phyloP scores from a whole-genome alignment of 805 yeast genomes.

The Groenewaldozyma salmanticensis region DNA sequence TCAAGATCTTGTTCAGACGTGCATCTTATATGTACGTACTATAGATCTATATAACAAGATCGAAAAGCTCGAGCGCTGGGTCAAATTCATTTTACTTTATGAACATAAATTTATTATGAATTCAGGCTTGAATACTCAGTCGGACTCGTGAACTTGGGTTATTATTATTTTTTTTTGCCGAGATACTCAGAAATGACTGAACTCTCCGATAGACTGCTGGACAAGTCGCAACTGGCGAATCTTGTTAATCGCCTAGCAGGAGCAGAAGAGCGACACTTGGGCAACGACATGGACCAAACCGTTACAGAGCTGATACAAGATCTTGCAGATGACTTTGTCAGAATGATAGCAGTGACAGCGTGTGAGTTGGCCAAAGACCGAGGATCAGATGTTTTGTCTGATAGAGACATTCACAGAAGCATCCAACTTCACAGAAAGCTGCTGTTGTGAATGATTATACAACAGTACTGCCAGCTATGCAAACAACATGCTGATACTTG shows the following conservation, averaged over 20 bases:
- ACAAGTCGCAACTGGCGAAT: background rate
- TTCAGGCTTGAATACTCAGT: too few relatives aligned
- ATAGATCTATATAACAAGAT: too few relatives aligned
- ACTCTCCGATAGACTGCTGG: background rate
- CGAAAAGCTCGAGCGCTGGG: too few relatives aligned
- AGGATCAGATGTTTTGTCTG: background rate
- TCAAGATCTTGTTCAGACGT: too few relatives aligned
- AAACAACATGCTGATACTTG: too few relatives aligned
- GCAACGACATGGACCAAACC: background rate
- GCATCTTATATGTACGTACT: too few relatives aligned
- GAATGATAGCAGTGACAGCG: constrained; percentile 1
- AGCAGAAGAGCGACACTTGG: background rate
- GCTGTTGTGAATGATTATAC: too few relatives aligned
- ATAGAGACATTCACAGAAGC: constrained; percentile 1
- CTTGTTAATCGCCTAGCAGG: constrained; percentile 1
- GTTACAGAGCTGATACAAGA: constrained; percentile 4
- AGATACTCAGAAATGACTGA: background rate
- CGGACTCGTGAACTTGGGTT: too few relatives aligned
- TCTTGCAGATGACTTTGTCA: constrained; percentile 2
- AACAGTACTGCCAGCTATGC: too few relatives aligned
- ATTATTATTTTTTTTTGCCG: too few relatives aligned
- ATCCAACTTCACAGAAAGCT: background rate
- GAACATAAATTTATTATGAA: too few relatives aligned
- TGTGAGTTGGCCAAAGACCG: constrained; percentile 5
- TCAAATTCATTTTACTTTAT: too few relatives aligned